Evolutionary conservation across 106 monocot genomes (phyloP), one percentile per base, ranked within the genome.

Genomic region (Dendrobium catenatum): DNA sequence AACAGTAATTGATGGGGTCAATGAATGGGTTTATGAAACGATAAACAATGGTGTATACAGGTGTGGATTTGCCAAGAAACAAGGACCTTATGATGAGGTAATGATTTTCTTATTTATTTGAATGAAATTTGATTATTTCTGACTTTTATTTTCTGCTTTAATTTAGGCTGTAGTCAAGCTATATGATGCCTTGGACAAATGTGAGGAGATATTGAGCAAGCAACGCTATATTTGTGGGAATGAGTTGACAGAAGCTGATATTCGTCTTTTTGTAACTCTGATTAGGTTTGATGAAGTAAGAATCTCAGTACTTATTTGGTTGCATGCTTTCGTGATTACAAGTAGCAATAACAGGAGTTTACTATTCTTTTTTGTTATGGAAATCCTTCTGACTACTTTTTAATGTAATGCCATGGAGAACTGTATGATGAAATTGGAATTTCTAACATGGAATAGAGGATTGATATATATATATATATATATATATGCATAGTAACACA

Each of bases 21-120:
- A 98, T 77, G 87, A 85, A 74, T 93, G 91, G 98, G 93, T 98
- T 41, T 95, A 93, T 85, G 93, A 98, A 56, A 73, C 26, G 5
- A 95, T 98, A 89, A 98, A 98, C 67, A 93, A 95, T 84, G 98
- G 98, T 74, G 98, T 98, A 33, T 98, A 98, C 54, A 95, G 85
- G 75, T 95, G 98, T 83, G 98, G 98, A 42, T 98, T 98, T 80
- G 92, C 98, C 29, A 89, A 81, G 84, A 95, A 95, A 84, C 98
- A 98, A 90, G 93, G 85, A 20, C 93, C 94, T 73, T 98, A 98
- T 78, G 87, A 98, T 41, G 98, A 95, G 95, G 98, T 95, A 82
- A 84, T 75, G 43, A 74, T 19, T 44, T 20, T 74, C 74, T 70
- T 37, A 16, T 70, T 2, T 15, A 70, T 33, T 70, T 6, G 10